Base-by-base conservation (phyloP, 139 green algal genomes). In the Ettlia oleoabundans region DNA sequence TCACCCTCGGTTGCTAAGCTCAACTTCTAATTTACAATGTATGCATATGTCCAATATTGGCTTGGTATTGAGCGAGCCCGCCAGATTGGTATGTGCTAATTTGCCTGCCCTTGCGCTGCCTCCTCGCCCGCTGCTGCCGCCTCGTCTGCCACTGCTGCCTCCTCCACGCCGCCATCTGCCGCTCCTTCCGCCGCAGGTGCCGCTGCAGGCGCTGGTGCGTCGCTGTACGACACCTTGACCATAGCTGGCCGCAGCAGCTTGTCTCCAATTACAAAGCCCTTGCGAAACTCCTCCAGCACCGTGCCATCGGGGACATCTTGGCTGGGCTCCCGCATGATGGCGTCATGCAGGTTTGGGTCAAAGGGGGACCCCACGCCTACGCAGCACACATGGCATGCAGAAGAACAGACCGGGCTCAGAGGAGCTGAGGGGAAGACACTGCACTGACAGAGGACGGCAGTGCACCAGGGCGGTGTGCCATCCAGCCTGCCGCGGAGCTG, bases 261-360 rank as follows among this genome's bases (percentile, higher is more conserved):
- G 18, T 95, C 94, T 0, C 91, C 92, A 28, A 98, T 87, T 38
- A 74, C 85, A 91, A 98, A 99, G 55, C 97, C 97, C 84, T 95
- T 96, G 33, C 97, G 86, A 90, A 99, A 99, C 85, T 99, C 96
- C 86, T 94, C 75, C 52, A 98, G 82, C 63, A 98, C 92, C 0
- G 92, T 94, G 81, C 91, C 91, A 70, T 98, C 95, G 15, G 92
- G 84, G 52, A 96, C 86, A 5, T 94, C 90, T 43, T 91, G 81
- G 66, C 84, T 93, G 24, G 86, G 84, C 86, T 97, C 95, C 18
- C 92, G 90, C 93, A 98, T 97, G 81, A 99, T 98, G 24, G 94
- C 97, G 18, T 99, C 97, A 75, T 99, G 97, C 32, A 98, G 68
- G 47, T 95, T 87, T 15, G 97, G 97, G 91, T 99, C 95, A 87